A percentile compares a stretch with the other conserved stretches of the same genome.
Conservation (phyloP, 202 grass and related monocot species). For the Saccharum hybrid region DNA sequence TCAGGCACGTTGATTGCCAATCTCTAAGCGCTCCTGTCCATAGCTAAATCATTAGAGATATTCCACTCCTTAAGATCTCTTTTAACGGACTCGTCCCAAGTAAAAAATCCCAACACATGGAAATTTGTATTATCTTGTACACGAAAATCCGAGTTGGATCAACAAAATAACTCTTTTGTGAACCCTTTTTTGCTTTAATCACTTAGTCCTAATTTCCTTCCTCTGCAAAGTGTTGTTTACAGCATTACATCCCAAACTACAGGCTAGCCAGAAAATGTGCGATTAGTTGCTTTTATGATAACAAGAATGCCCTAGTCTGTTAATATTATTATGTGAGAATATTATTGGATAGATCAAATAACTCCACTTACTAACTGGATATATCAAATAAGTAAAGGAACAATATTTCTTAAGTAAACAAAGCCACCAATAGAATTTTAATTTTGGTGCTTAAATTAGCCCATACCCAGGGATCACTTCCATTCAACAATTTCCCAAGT, state of each 20-base stretch:
- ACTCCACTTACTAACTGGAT: neutral
- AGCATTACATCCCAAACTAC: neutral
- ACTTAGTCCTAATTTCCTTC: too few relatives aligned
- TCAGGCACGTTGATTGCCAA: too few relatives aligned
- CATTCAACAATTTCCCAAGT: neutral
- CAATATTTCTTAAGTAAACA: constrained; percentile 21
- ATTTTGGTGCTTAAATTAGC: constrained; percentile 11
- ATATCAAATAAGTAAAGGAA: constrained; percentile 1
- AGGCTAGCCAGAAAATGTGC: neutral
- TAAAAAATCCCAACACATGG: neutral
- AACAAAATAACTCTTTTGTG: neutral
- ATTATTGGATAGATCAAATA: neutral
- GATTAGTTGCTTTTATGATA: neutral
- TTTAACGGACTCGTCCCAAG: too few relatives aligned
- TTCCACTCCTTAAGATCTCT: too few relatives aligned
- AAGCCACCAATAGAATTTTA: neutral
- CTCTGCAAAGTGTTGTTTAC: neutral
- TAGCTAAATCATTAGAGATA: too few relatives aligned
- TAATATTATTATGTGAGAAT: neutral
- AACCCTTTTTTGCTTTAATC: too few relatives aligned
- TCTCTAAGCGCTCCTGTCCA: too few relatives aligned
- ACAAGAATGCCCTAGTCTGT: neutral
- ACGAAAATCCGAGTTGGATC: neutral
- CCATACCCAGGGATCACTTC: neutral
- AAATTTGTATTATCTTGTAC: neutral